These are phyloP conservation scores for Kazachstania africana DNA, from an alignment of 805 yeast genomes.

Conservation along the genomic window DNA sequence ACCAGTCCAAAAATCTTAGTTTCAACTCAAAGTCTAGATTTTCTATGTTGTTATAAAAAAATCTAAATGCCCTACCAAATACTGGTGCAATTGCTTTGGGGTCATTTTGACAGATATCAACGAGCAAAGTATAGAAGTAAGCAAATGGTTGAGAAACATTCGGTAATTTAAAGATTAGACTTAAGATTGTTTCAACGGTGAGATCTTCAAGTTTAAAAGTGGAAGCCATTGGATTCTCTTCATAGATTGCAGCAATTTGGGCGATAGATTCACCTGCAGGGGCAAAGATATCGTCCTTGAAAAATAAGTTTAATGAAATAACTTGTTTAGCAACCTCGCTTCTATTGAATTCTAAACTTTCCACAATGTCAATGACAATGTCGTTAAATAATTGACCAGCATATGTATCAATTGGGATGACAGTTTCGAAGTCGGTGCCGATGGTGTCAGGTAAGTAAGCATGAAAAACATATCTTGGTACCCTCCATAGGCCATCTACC, in stretches of 20 bases:
- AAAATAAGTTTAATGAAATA: slow-evolving; percentile 59
- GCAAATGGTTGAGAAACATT: slow-evolving; percentile 51
- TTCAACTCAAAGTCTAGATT: slow-evolving; percentile 66
- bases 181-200: slow-evolving; percentile 69
- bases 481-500: slow-evolving; percentile 57
- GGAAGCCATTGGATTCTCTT: slow-evolving; percentile 34
- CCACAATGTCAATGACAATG: slow-evolving; percentile 58
- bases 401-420: slow-evolving; percentile 41
- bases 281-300: slow-evolving; percentile 53
- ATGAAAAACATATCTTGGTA: slow-evolving; percentile 49
- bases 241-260: slow-evolving; percentile 37
- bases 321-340: slow-evolving; percentile 78
- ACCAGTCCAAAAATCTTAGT: slow-evolving; percentile 74
- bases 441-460: slow-evolving; percentile 41
- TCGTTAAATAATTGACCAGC: slow-evolving; percentile 62
- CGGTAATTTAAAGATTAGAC: slow-evolving; percentile 70
- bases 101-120: slow-evolving; percentile 77
- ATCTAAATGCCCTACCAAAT: slow-evolving; percentile 83
- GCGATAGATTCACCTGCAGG: slow-evolving; percentile 72
- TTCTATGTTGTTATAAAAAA: slow-evolving; percentile 56
- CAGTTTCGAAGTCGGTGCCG: slow-evolving; percentile 55
- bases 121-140: slow-evolving; percentile 74
- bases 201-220: slow-evolving; percentile 91
- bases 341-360: slow-evolving; percentile 79
- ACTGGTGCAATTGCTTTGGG: slow-evolving; percentile 85